Evolutionary conservation across 2,329 filamentous ascomycete species (phyloP), one percentile per base, ranked within the genome.

Genomic region (Hymenoscyphus occultus): DNA sequence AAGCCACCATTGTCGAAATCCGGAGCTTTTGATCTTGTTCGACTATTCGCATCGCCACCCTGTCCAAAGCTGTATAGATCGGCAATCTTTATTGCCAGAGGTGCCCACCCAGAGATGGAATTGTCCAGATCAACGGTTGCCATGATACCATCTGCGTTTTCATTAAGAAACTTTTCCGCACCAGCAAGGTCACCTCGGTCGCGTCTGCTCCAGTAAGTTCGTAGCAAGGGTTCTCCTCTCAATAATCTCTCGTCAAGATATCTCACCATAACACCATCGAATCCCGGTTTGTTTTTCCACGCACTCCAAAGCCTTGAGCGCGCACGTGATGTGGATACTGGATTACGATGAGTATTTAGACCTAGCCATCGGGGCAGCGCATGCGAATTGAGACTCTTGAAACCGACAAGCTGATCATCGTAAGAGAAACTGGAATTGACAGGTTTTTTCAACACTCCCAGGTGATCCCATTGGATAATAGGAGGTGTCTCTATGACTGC

Each of bases 321-420:
- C 40, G 80, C 78, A 12, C 73, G 76, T 12, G 80, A 80, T 4
- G 80, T 82, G 1, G 79, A 80, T 4, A 80, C 71, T 6, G 70
- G 77, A 32, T 71, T 71, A 22, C 70, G 73, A 65, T 78, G 78
- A 56, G 76, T 75, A 64, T 80, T 78, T 35, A 74, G 73, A 1
- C 78, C 73, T 22, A 81, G 71, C 12, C 77, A 65, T 67, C 73
- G 76, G 72, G 65, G 68, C 4, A 77, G 54, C 32, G 70, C 61
- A 63, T 73, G 72, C 10, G 70, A 65, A 40, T 66, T 69, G 10
- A 76, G 54, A 1, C 73, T 73, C 13, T 78, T 78, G 69, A 82
- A 84, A 31, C 77, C 78, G 35, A 83, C 73, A 3, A 85, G 77
- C 12, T 82, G 82, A 64, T 85, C 83, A 68, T 85, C 83, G 67